These are phyloP conservation scores for Malbranchea cinnamomea DNA, from an alignment of 2,329 filamentous ascomycete genomes.

Conservation along the genomic window DNA sequence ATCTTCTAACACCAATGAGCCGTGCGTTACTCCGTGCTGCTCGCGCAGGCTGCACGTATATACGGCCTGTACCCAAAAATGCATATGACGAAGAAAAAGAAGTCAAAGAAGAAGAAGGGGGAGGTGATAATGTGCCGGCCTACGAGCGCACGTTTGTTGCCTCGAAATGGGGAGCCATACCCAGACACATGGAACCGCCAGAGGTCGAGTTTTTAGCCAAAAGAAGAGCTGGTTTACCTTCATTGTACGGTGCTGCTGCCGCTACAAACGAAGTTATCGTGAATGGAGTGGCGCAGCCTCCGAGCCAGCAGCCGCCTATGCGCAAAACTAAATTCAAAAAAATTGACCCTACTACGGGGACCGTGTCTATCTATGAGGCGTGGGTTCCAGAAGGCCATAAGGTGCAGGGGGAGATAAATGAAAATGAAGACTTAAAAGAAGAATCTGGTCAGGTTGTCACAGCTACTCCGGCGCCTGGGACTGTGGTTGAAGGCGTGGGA, in stretches of 20 bases:
- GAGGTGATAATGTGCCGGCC: conserved; percentile 12
- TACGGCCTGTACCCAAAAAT: conserved; percentile 43
- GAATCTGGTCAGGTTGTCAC: conserved; percentile 25
- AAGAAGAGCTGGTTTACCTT: conserved; percentile 43
- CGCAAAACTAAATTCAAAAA: conserved; percentile 69
- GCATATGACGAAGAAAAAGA: conserved; percentile 24
- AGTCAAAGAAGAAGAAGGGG: conserved; percentile 20
- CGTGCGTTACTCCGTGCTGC: conserved; percentile 72
- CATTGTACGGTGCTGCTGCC: conserved; percentile 26
- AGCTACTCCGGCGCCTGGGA: conserved; percentile 38
- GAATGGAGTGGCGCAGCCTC: conserved; percentile 9
- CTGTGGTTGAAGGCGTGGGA: conserved; percentile 43
- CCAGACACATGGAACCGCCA: conserved; percentile 41
- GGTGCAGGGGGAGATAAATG: conserved; percentile 67
- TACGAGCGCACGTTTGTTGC: conserved; percentile 38
- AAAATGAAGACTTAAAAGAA: conserved; percentile 33
- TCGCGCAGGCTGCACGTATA: conserved; percentile 60
- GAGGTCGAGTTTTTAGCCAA: conserved; percentile 50
- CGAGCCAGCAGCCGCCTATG: conserved; percentile 41
- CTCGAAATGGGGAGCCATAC: conserved; percentile 43
- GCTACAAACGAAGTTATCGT: conserved; percentile 18
- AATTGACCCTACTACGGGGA: conserved; percentile 59
- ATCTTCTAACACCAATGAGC: conserved; percentile 61
- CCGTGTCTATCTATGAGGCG: conserved; percentile 70
- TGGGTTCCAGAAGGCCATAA: conserved; percentile 64